Percentiles rank a stretch among this genome's conserved stretches.
Evolutionary conservation across 2,329 filamentous ascomycete species (phyloP).

Genomic region (Epicoccum sorghinum): DNA sequence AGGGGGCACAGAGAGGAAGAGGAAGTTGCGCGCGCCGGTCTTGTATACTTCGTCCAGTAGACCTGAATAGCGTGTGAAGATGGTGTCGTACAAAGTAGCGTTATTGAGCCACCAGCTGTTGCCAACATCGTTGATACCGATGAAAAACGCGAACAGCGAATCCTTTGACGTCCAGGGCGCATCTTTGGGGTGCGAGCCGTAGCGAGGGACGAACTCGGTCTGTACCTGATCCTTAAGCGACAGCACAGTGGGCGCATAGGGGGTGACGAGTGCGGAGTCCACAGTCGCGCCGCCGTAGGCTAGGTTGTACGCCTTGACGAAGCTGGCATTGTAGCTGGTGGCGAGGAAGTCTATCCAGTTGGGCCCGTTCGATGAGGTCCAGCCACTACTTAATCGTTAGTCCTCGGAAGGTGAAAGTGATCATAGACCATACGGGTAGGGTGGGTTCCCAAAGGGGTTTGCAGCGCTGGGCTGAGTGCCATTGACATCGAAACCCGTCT

Average conservation of each 20-base stretch:
- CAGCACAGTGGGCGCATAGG: slow-evolving; percentile 57
- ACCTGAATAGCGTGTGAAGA: slow-evolving; percentile 47
- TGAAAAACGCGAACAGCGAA: slow-evolving; percentile 59
- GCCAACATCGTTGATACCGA: slow-evolving; percentile 64
- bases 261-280: slow-evolving; percentile 52
- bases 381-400: slow-evolving; percentile 31
- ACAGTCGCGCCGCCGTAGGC: slow-evolving; percentile 56
- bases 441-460: slow-evolving; percentile 68
- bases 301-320: slow-evolving; percentile 58
- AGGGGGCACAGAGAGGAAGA: slow-evolving; percentile 55
- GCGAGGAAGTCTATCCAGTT: slow-evolving; percentile 61
- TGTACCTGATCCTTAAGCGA: slow-evolving; percentile 60
- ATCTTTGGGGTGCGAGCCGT: slow-evolving; percentile 41
- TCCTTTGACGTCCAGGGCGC: slow-evolving; percentile 52
- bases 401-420: neutral
- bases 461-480: slow-evolving; percentile 57
- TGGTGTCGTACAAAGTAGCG: slow-evolving; percentile 39
- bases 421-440: slow-evolving; percentile 50
- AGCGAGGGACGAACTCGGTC: slow-evolving; percentile 51
- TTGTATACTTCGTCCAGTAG: slow-evolving; percentile 52
- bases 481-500: slow-evolving; percentile 63
- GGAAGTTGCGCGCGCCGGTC: slow-evolving; percentile 56
- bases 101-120: slow-evolving; percentile 55
- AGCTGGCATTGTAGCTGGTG: slow-evolving; percentile 48
- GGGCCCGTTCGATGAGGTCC: slow-evolving; percentile 53